Conservation (phyloP, 345 rosid genomes). For the Corchorus capsularis region DNA sequence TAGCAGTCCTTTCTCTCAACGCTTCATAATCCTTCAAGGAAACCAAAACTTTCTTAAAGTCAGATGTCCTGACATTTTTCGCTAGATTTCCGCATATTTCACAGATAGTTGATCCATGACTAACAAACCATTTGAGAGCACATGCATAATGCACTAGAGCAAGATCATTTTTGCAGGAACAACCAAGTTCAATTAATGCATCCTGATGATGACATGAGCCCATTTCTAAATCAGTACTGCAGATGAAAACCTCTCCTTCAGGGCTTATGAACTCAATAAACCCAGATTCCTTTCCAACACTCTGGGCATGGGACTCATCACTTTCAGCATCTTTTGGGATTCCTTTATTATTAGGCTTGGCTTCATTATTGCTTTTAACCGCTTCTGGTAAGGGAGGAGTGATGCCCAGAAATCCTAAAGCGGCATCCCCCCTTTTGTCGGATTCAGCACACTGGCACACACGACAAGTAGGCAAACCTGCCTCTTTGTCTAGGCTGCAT, state of each 20-base stretch:
- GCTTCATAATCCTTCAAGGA: constrained; percentile 78
- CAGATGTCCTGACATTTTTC: constrained; percentile 55
- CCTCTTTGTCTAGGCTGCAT: constrained; percentile 71
- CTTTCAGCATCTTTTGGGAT: constrained; percentile 32
- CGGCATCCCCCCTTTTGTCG: constrained; percentile 81
- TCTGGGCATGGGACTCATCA: constrained; percentile 33
- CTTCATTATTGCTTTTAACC: constrained; percentile 41
- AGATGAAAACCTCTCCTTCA: constrained; percentile 77
- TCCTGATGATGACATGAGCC: constrained; percentile 56
- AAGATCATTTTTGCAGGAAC: constrained; percentile 90
- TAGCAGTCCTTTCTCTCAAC: constrained; percentile 68
- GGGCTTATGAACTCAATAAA: constrained; percentile 68
- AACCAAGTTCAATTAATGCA: constrained; percentile 78
- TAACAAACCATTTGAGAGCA: constrained; percentile 96
- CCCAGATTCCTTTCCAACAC: constrained; percentile 43
- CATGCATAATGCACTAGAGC: constrained; percentile 91
- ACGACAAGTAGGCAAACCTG: constrained; percentile 71
- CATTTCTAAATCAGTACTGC: constrained; percentile 72
- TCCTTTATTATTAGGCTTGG: constrained; percentile 28
- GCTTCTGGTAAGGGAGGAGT: constrained; percentile 48
- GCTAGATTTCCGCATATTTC: constrained; percentile 85
- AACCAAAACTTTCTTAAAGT: constrained; percentile 62
- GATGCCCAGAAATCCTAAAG: constrained; percentile 74
- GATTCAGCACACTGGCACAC: constrained; percentile 97
- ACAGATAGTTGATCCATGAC: constrained; percentile 89